phyloP scores from a whole-genome alignment of 2,329 filamentous ascomycete species.

The Fusarium gaditjirri region DNA sequence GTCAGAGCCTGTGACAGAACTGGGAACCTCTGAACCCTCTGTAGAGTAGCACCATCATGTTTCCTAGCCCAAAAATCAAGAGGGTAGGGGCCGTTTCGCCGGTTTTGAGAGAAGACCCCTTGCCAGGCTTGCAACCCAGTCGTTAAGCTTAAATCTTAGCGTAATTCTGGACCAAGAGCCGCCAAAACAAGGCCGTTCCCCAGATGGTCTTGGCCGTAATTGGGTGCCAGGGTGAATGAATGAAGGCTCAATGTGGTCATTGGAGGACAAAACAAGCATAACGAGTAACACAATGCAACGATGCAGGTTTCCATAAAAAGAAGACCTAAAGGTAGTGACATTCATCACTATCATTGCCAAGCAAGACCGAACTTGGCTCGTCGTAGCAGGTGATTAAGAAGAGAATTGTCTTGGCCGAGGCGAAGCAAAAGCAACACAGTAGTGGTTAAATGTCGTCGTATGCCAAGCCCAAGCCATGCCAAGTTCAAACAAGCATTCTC shows the following conservation, averaged over 20 bases:
- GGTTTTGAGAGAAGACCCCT: slow-evolving; percentile 19
- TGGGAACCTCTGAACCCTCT: not conserved
- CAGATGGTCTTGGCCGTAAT: not conserved
- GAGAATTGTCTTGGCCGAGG: slow-evolving; percentile 29
- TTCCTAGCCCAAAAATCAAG: not conserved
- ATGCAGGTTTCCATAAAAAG: slow-evolving; percentile 16
- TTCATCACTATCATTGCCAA: slow-evolving; percentile 24
- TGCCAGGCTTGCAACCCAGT: slow-evolving; percentile 12
- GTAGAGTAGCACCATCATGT: not conserved
- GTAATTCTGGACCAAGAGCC: slow-evolving; percentile 24
- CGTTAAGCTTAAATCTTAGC: slow-evolving; percentile 41
- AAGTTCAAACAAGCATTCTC: slow-evolving; percentile 38
- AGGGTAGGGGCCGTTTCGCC: slow-evolving; percentile 12
- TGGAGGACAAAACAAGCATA: slow-evolving; percentile 8
- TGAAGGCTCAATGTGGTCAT: slow-evolving; percentile 6
- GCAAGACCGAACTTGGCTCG: slow-evolving; percentile 9
- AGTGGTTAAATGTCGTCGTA: slow-evolving; percentile 18
- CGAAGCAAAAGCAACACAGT: slow-evolving; percentile 21
- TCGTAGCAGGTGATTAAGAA: slow-evolving; percentile 30
- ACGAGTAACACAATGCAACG: slow-evolving; percentile 1
- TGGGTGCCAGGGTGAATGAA: not conserved
- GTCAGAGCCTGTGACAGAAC: not conserved
- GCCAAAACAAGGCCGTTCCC: slow-evolving; percentile 3
- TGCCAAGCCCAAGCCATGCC: slow-evolving; percentile 37
- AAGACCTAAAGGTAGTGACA: slow-evolving; percentile 11